These are phyloP conservation scores for Quercus bicolor DNA, from an alignment of 306 rosid species.

Conservation along the genomic window DNA sequence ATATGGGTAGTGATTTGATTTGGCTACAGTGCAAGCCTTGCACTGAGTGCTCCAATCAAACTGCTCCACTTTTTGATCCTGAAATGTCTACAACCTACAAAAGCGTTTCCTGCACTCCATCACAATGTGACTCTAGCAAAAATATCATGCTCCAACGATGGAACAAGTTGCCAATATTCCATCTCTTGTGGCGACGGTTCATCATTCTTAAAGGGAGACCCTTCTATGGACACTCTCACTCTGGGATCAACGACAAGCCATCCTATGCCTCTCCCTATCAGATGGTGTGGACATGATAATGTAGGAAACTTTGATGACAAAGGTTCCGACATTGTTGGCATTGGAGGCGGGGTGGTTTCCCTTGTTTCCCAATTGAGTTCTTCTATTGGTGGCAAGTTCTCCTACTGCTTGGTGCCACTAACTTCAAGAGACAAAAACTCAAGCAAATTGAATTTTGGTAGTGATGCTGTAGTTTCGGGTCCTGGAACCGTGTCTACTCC, in stretches of 20 bases:
- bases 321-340: constrained; percentile 45
- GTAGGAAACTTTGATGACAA: background rate
- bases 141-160: background rate
- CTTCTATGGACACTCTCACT: constrained; percentile 40
- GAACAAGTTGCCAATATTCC: constrained; percentile 12
- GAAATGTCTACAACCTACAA: constrained; percentile 30
- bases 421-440: too few relatives aligned
- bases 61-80: too few relatives aligned
- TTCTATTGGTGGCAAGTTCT: too few relatives aligned
- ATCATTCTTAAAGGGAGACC: constrained; percentile 21
- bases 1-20: too few relatives aligned
- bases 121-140: background rate
- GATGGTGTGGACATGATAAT: constrained; percentile 45
- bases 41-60: too few relatives aligned
- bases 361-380: constrained; percentile 3
- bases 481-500: constrained; percentile 19
- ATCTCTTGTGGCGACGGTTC: constrained; percentile 14
- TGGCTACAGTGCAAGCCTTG: too few relatives aligned
- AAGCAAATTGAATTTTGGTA: too few relatives aligned
- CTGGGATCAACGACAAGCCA: constrained; percentile 21
- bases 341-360: constrained; percentile 33
- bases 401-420: too few relatives aligned
- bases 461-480: background rate
- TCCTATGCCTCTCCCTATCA: constrained; percentile 6
- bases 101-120: background rate